A percentile compares a stretch with the other conserved stretches of the same genome.
Conservation (phyloP, 768 basidiomycete species). For the Lactifluus echinatus region DNA sequence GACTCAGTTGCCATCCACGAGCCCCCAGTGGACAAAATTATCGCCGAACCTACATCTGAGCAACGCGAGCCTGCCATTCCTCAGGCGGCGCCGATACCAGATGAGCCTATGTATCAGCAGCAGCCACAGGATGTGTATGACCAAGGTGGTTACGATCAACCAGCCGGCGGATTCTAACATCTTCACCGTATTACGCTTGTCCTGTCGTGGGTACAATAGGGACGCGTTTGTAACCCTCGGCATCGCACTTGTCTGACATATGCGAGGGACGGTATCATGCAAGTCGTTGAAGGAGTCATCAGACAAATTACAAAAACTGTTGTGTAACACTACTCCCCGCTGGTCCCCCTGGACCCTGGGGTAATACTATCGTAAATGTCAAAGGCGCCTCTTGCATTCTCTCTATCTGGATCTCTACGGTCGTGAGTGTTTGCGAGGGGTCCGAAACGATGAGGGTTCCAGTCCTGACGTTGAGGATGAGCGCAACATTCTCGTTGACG, state of each 20-base stretch:
- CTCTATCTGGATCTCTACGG: slow-evolving; percentile 32
- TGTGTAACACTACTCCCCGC: slow-evolving; percentile 42
- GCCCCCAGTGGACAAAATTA: slow-evolving; percentile 84
- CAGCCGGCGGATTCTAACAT: slow-evolving; percentile 45
- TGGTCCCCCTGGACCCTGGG: slow-evolving; percentile 31
- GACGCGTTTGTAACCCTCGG: background rate
- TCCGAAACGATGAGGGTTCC: slow-evolving; percentile 51
- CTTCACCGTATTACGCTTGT: slow-evolving; percentile 6
- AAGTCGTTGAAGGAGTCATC: background rate
- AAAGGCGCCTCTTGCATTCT: slow-evolving; percentile 20
- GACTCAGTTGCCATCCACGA: slow-evolving; percentile 88
- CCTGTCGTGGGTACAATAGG: background rate
- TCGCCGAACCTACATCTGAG: slow-evolving; percentile 85
- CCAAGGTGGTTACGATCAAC: slow-evolving; percentile 18
- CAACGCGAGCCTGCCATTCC: slow-evolving; percentile 59
- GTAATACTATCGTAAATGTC: slow-evolving; percentile 34
- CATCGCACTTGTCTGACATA: background rate
- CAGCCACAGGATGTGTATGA: slow-evolving; percentile 33
- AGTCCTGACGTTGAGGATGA: slow-evolving; percentile 36
- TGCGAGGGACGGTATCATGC: background rate
- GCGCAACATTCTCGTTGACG: slow-evolving; percentile 34
- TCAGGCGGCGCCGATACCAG: slow-evolving; percentile 42
- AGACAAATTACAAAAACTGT: background rate
- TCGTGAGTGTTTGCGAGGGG: slow-evolving; percentile 46
- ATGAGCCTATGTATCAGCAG: slow-evolving; percentile 31